phyloP scores from a whole-genome alignment of 148 eudicot species.

The Rhododendron simsii region DNA sequence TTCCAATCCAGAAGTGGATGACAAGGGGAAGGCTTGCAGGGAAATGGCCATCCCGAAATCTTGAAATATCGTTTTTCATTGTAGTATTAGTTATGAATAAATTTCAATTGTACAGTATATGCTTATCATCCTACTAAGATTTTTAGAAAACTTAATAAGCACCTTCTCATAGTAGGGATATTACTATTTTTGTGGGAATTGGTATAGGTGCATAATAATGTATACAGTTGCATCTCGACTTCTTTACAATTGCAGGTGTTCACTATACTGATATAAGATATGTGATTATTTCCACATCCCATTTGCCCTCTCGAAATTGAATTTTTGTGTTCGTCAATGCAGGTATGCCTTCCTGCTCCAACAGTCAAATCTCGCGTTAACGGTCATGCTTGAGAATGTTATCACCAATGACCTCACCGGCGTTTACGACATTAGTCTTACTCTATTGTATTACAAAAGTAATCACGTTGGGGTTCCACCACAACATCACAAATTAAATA shows the following conservation, averaged over 20 bases:
- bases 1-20: background rate
- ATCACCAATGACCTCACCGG: constrained; percentile 62
- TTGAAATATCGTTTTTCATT: background rate
- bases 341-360: constrained; percentile 42
- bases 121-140: background rate
- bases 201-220: background rate
- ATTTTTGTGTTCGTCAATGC: background rate
- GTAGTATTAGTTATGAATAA: background rate
- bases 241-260: background rate
- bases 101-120: background rate
- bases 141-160: background rate
- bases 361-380: constrained; percentile 27
- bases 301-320: background rate
- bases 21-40: background rate
- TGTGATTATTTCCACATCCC: background rate
- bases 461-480: constrained; percentile 5
- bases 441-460: constrained; percentile 42
- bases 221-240: background rate
- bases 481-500: background rate
- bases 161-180: background rate
- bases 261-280: background rate
- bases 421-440: constrained; percentile 46
- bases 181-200: background rate
- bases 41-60: background rate
- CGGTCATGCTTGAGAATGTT: constrained; percentile 79